Percentiles rank a stretch among this genome's conserved stretches.
These are phyloP conservation scores for Tuber borchii DNA, from an alignment of 495 filamentous ascomycete genomes.

Conservation along the genomic window DNA sequence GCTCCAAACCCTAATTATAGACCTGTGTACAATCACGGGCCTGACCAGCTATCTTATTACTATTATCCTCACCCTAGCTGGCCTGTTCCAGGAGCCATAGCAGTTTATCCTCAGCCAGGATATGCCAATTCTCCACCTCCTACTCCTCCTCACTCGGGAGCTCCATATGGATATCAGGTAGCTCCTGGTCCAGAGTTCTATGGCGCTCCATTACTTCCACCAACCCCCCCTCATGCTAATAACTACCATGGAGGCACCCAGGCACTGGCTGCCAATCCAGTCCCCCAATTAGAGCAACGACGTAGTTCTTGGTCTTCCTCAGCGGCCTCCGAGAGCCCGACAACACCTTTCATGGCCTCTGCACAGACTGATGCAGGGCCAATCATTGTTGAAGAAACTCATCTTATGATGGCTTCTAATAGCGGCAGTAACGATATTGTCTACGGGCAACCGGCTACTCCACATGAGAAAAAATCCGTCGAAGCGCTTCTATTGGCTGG, in stretches of 20 bases:
- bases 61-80: constrained; percentile 36
- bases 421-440: constrained; percentile 13
- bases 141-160: constrained; percentile 36
- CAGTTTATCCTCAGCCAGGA: constrained; percentile 31
- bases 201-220: constrained; percentile 21
- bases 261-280: constrained; percentile 9
- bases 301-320: constrained; percentile 41
- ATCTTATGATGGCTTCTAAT: constrained; percentile 15
- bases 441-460: constrained; percentile 15
- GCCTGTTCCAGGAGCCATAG: constrained; percentile 45
- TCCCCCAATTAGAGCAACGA: constrained; percentile 34
- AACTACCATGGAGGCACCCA: constrained; percentile 21
- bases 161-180: constrained; percentile 36
- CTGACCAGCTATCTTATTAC: constrained; percentile 29
- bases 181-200: constrained; percentile 15
- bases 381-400: constrained; percentile 34
- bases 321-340: constrained; percentile 29
- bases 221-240: constrained; percentile 27
- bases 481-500: constrained; percentile 64
- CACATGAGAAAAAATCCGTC: constrained; percentile 50
- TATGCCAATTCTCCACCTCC: constrained; percentile 34
- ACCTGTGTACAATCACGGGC: constrained; percentile 26
- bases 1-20: constrained; percentile 25
- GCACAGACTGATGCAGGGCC: constrained; percentile 24
- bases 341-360: constrained; percentile 29